Evolutionary conservation across 2,329 filamentous ascomycete genomes (phyloP).

Genomic region (Pseudopithomyces chartarum): DNA sequence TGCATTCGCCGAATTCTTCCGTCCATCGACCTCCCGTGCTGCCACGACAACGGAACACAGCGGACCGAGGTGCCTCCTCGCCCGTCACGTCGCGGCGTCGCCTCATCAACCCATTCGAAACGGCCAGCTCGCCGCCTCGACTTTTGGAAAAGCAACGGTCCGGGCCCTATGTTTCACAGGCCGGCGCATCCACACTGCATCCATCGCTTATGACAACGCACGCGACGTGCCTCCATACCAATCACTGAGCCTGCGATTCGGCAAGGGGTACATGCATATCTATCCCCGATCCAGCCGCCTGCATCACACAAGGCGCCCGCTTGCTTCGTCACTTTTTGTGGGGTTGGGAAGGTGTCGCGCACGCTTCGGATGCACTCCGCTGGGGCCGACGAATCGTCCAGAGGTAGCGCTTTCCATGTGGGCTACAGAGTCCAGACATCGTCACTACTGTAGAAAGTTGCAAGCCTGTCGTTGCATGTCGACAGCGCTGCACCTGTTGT

Average conservation of each 20-base stretch:
- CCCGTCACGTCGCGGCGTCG: not conserved
- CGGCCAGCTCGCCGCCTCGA: conserved; percentile 11
- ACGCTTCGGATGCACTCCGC: conserved; percentile 31
- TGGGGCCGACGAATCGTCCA: not conserved
- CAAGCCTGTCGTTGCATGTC: too few relatives aligned
- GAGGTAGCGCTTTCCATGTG: too few relatives aligned
- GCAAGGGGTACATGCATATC: conserved; percentile 26
- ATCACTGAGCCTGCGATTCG: conserved; percentile 19
- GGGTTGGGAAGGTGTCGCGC: conserved; percentile 33
- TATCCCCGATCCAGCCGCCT: conserved; percentile 23
- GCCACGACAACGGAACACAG: not conserved
- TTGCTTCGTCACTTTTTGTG: conserved; percentile 44
- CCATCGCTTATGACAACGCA: conserved; percentile 30
- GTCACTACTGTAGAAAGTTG: too few relatives aligned
- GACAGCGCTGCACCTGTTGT: too few relatives aligned
- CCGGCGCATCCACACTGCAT: conserved; percentile 11
- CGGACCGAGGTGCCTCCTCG: too few relatives aligned
- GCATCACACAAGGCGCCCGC: conserved; percentile 28
- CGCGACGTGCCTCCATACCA: conserved; percentile 35
- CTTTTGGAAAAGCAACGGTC: conserved; percentile 22
- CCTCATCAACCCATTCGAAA: conserved; percentile 13
- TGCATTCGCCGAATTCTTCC: not conserved
- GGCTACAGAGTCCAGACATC: too few relatives aligned
- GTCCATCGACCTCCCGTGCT: not conserved
- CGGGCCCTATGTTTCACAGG: conserved; percentile 30